These are phyloP conservation scores for Polytrichum commune DNA, from an alignment of 225 moss, liverwort and hornwort species.

Conservation along the genomic window DNA sequence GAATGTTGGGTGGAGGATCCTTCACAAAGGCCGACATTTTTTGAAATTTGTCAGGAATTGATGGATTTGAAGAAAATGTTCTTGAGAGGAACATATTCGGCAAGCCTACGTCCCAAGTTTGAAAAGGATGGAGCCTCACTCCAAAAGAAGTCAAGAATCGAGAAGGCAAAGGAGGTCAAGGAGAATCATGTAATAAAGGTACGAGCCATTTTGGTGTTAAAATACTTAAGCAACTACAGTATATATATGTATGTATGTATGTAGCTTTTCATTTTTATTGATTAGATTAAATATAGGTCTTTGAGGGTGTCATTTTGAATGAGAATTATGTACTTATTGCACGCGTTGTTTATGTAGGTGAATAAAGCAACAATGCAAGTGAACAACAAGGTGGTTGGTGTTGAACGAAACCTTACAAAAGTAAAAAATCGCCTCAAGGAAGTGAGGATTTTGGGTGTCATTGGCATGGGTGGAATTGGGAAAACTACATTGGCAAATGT, in stretches of 20 bases:
- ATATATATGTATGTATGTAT: no score
- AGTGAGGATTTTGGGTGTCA: neutral
- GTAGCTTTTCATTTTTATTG: neutral
- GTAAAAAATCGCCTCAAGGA: neutral
- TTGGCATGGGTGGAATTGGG: neutral
- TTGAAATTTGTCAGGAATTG: slow-evolving; percentile 5
- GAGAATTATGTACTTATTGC: neutral
- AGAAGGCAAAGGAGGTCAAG: neutral
- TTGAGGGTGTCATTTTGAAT: neutral
- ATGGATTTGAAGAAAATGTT: neutral
- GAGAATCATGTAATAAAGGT: neutral
- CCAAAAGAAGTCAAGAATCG: neutral
- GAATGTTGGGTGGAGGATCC: slow-evolving; percentile 7
- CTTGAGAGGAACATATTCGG: neutral
- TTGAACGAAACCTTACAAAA: neutral
- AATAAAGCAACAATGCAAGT: neutral
- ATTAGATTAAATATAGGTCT: no score
- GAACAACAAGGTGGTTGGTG: neutral
- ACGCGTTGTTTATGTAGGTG: neutral
- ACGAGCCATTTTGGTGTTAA: neutral
- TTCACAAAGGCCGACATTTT: slow-evolving; percentile 5
- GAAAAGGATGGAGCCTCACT: neutral
- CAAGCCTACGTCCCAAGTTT: neutral
- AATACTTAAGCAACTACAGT: neutral
- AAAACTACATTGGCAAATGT: neutral